A percentile compares a stretch with the other conserved stretches of the same genome.
Evolutionary conservation across 306 rosid species (phyloP).

Genomic region (Cucurbita argyrosperma): DNA sequence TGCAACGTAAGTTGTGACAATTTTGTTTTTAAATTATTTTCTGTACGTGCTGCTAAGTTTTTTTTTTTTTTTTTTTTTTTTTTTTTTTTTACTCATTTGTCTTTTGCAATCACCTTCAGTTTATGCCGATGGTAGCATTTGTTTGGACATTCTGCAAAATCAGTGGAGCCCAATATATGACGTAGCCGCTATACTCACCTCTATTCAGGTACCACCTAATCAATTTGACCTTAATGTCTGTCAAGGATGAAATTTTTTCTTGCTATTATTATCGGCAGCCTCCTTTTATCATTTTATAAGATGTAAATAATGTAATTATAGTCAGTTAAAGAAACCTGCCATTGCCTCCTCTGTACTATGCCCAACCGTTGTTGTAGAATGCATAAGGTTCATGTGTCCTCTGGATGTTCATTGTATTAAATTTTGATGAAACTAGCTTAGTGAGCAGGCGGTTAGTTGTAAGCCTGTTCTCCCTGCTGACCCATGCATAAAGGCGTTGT

Average conservation of each 20-base stretch:
- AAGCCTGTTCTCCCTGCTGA: neutral
- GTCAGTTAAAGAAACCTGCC: neutral
- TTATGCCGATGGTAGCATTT: conserved; percentile 96
- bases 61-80: too few species aligned
- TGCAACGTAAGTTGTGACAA: neutral
- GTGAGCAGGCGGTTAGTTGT: neutral
- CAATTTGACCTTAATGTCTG: neutral
- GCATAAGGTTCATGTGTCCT: neutral
- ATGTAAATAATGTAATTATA: neutral
- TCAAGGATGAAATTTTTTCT: neutral
- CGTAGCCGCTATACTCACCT: conserved; percentile 93
- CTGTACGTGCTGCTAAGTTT: neutral
- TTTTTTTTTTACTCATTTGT: neutral
- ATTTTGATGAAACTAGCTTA: neutral
- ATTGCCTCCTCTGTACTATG: neutral
- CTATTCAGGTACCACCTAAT: conserved; percentile 63
- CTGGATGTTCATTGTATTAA: neutral
- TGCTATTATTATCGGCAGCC: neutral
- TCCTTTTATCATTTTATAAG: neutral
- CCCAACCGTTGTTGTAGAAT: neutral
- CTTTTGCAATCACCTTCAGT: conserved; percentile 23
- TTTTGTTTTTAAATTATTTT: neutral
- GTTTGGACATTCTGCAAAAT: conserved; percentile 90
- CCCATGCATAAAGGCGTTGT: neutral
- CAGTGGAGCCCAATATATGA: conserved; percentile 99